Evolutionary conservation across 2,329 filamentous ascomycete species (phyloP), one percentile per base, ranked within the genome.

Genomic region (Phyllosticta citrichinensis): DNA sequence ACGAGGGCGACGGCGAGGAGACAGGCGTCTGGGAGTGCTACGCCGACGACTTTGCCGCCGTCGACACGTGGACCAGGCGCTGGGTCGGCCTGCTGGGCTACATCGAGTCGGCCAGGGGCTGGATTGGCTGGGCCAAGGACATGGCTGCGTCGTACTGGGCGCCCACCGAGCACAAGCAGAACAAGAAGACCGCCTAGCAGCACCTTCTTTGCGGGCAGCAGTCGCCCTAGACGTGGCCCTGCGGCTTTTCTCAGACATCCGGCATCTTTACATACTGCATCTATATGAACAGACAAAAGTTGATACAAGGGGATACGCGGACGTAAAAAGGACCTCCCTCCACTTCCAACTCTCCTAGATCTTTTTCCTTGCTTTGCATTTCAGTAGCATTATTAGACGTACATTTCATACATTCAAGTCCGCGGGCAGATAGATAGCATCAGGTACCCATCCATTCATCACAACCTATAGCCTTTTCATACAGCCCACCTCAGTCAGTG

Each of bases 11-110:
- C 11, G 73, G 71, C 27, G 68, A 66, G 54, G 75, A 79, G 57
- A 73, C 73, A 35, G 80, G 79, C 0, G 70, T 83, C 1, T 87
- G 84, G 80, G 86, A 88, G 68, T 75, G 80, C 53, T 85, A 83
- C 68, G 83, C 78, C 0, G 75, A 84, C 64, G 83, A 87, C 66
- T 83, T 80, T 65, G 75, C 79, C 62, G 76, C 81, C 63, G 75
- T 77, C 17, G 85, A 87, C 66, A 69, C 76, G 2, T 87, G 86
- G 66, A 76, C 78, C 24, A 73, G 76, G 62, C 77, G 81, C 50
- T 77, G 84, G 60, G 70, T 87, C 1, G 71, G 73, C 51, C 64
- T 86, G 62, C 55, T 87, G 64, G 84, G 86, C 67, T 67, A 75
- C 30, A 66, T 81, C 40, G 77, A 80, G 63, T 67, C 66, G 33